phyloP scores from a whole-genome alignment of 2,329 filamentous ascomycete genomes.

The Trichophyton rubrum region DNA sequence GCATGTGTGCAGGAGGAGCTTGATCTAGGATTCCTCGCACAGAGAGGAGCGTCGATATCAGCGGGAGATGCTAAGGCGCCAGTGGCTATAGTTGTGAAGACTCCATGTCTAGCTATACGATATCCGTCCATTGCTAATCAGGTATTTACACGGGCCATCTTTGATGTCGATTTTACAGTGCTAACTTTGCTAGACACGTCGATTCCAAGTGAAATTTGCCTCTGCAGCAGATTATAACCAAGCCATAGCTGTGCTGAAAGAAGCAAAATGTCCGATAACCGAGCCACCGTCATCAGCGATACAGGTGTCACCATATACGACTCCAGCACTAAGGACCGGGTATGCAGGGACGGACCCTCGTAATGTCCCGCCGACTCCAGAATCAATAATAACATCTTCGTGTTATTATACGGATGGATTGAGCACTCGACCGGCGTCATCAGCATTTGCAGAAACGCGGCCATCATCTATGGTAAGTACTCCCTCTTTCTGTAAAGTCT shows the following conservation, averaged over 20 bases:
- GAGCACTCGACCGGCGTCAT: not conserved
- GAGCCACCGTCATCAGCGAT: slow-evolving; percentile 21
- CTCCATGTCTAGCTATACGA: slow-evolving; percentile 35
- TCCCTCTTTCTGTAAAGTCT: not conserved
- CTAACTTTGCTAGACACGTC: slow-evolving; percentile 24
- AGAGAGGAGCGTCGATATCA: slow-evolving; percentile 12
- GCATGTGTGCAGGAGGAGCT: slow-evolving; percentile 28
- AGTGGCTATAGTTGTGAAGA: slow-evolving; percentile 33
- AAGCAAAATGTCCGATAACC: slow-evolving; percentile 32
- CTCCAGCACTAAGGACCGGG: not conserved
- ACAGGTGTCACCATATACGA: not conserved
- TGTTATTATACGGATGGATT: not conserved
- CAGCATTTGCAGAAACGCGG: slow-evolving; percentile 5
- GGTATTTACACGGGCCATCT: slow-evolving; percentile 16
- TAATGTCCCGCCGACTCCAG: slow-evolving; percentile 1
- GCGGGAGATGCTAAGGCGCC: slow-evolving; percentile 19
- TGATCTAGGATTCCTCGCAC: slow-evolving; percentile 25
- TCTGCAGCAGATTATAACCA: slow-evolving; percentile 30
- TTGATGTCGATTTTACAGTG: not conserved
- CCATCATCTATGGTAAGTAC: slow-evolving; percentile 5
- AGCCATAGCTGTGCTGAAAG: slow-evolving; percentile 29
- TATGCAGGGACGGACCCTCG: not conserved
- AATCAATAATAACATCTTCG: not conserved
- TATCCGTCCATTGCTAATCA: slow-evolving; percentile 25
- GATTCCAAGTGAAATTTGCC: slow-evolving; percentile 35